Percentiles rank a stretch among this genome's conserved stretches.
phyloP scores from a whole-genome alignment of 176 grass and related monocot genomes.

The Aegilops tauschii region DNA sequence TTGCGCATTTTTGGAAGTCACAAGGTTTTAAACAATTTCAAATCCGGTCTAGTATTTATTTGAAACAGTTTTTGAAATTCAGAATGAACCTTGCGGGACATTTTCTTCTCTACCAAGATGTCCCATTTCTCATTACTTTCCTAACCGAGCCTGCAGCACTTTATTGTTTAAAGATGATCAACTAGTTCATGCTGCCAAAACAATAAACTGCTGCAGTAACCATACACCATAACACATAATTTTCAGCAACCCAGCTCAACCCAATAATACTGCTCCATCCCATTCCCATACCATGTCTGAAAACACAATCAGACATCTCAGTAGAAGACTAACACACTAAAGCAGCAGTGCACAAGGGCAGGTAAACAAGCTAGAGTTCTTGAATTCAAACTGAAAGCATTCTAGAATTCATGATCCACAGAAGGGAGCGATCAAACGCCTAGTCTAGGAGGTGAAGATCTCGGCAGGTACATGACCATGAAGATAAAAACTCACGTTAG shows the following conservation, averaged over 20 bases:
- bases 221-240: no score
- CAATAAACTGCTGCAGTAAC: no score
- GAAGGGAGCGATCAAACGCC: conserved; percentile 13
- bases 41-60: no score
- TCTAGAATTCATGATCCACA: conserved; percentile 37
- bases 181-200: no score
- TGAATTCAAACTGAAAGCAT: conserved; percentile 41
- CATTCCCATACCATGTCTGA: neutral
- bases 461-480: neutral
- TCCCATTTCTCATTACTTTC: no score
- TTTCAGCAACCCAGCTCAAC: neutral
- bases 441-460: conserved; percentile 24
- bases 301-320: neutral
- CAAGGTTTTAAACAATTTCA: no score
- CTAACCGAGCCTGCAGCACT: no score
- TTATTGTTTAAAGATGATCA: no score
- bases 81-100: no score
- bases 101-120: no score
- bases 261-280: neutral
- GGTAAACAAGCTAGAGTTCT: neutral
- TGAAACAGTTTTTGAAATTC: no score
- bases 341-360: neutral
- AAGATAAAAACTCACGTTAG: conserved; percentile 30
- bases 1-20: no score
- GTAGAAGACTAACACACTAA: neutral